These are phyloP conservation scores for Begonia masoniana DNA, from an alignment of 306 rosid species.

Conservation along the genomic window DNA sequence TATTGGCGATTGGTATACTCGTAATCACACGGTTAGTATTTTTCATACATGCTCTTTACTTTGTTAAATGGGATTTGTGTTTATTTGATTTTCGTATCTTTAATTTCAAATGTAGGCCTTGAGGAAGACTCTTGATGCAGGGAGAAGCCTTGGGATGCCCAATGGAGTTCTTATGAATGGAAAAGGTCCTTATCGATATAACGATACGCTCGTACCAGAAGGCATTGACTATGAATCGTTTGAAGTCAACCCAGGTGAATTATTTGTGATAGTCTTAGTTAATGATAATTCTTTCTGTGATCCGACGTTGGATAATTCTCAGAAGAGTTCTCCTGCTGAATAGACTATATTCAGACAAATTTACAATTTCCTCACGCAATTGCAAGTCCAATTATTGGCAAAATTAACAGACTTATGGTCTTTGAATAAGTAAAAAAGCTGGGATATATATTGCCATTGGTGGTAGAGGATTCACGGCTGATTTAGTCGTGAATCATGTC, in stretches of 20 bases:
- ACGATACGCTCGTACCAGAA: conserved; percentile 56
- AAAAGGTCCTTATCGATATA: conserved; percentile 80
- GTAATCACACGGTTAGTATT: conserved; percentile 51
- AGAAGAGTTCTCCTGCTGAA: neutral
- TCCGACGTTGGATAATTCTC: neutral
- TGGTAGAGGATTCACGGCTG: too few species aligned
- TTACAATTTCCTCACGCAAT: too few species aligned
- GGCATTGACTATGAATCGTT: conserved; percentile 45
- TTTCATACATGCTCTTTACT: neutral
- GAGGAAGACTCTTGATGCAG: conserved; percentile 45
- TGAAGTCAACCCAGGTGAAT: conserved; percentile 61
- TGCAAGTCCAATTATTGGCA: too few species aligned
- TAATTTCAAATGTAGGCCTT: conserved; percentile 32
- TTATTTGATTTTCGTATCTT: neutral
- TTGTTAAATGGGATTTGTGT: neutral
- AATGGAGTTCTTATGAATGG: conserved; percentile 96
- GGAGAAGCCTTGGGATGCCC: conserved; percentile 66
- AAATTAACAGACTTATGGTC: too few species aligned
- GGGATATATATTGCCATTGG: too few species aligned
- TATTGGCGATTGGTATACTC: conserved; percentile 78
- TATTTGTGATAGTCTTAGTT: neutral
- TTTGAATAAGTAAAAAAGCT: too few species aligned
- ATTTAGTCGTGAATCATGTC: too few species aligned
- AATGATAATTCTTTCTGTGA: too few species aligned
- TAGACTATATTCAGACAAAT: too few species aligned